Conservation (phyloP, 2,329 filamentous ascomycete genomes). For the Cyphellophora europaea region DNA sequence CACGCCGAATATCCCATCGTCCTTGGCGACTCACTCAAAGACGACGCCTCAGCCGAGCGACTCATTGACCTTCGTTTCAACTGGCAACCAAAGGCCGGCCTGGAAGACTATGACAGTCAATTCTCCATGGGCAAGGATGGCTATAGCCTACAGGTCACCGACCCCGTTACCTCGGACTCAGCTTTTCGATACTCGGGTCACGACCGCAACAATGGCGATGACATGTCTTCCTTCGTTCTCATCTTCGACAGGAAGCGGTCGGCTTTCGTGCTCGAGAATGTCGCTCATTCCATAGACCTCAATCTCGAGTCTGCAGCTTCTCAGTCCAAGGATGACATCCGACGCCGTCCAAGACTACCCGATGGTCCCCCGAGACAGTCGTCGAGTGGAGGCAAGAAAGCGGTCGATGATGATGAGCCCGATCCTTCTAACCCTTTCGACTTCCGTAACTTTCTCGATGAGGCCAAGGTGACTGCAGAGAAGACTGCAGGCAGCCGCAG, state of each 20-base stretch:
- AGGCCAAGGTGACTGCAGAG: constrained; percentile 26
- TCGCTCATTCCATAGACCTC: constrained; percentile 79
- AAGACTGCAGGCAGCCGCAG: constrained; percentile 19
- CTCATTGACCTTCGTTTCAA: constrained; percentile 37
- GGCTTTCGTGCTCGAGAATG: constrained; percentile 70
- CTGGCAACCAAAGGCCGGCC: constrained; percentile 31
- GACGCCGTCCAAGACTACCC: constrained; percentile 6
- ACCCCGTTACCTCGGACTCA: constrained; percentile 5
- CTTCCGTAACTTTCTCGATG: constrained; percentile 39
- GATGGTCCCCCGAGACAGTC: constrained; percentile 5
- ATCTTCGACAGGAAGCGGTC: constrained; percentile 68
- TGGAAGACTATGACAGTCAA: constrained; percentile 11
- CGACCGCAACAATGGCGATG: constrained; percentile 7
- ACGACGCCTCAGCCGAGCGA: constrained; percentile 18
- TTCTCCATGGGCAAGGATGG: constrained; percentile 10
- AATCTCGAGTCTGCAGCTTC: constrained; percentile 62
- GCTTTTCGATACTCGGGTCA: not conserved
- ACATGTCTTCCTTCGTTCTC: constrained; percentile 39
- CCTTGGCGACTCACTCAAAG: constrained; percentile 31
- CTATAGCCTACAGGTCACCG: constrained; percentile 9
- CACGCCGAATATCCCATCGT: constrained; percentile 37
- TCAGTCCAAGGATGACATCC: constrained; percentile 9
- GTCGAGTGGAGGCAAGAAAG: too few species aligned
- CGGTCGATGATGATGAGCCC: constrained; percentile 28
- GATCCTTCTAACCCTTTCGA: constrained; percentile 40